Percentiles rank a stretch among this genome's conserved stretches.
These are phyloP conservation scores for Pseudogymnoascus sp. DNA, from an alignment of 2,329 filamentous ascomycete species.

Conservation along the genomic window DNA sequence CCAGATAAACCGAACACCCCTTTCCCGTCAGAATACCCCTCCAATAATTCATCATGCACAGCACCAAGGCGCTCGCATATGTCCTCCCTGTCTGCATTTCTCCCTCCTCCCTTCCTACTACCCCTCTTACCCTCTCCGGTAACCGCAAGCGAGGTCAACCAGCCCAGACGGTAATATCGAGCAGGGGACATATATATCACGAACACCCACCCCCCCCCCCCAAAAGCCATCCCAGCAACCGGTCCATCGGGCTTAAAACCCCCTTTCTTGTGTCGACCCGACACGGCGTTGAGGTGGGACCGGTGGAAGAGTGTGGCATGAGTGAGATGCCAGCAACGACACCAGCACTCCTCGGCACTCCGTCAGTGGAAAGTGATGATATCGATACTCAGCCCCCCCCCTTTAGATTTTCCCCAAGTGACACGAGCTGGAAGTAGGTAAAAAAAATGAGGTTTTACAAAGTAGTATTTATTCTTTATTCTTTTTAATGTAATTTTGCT, in stretches of 20 bases:
- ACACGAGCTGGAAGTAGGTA: not conserved
- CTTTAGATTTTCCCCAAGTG: not conserved
- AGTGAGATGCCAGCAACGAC: not conserved
- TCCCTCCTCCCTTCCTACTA: not conserved
- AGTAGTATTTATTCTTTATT: not conserved
- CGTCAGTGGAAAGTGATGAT: not conserved
- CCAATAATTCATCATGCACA: not conserved
- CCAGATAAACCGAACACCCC: not conserved
- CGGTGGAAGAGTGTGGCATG: not conserved
- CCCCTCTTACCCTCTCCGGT: not conserved
- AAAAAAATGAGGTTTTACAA: too few species aligned
- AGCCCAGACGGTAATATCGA: not conserved
- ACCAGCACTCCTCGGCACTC: too few species aligned
- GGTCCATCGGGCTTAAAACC: not conserved
- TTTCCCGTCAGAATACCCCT: not conserved
- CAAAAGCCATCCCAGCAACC: not conserved
- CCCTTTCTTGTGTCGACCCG: not conserved
- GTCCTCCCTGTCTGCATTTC: not conserved
- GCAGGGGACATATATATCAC: not conserved
- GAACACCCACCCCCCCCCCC: not conserved
- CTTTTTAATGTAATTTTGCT: not conserved
- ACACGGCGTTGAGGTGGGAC: not conserved
- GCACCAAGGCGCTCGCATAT: not conserved
- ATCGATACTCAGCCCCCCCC: not conserved
- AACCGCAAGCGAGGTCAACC: not conserved